Evolutionary conservation across 148 eudicot genomes (phyloP), one percentile per base, ranked within the genome.

Genomic region (Beta vulgaris): DNA sequence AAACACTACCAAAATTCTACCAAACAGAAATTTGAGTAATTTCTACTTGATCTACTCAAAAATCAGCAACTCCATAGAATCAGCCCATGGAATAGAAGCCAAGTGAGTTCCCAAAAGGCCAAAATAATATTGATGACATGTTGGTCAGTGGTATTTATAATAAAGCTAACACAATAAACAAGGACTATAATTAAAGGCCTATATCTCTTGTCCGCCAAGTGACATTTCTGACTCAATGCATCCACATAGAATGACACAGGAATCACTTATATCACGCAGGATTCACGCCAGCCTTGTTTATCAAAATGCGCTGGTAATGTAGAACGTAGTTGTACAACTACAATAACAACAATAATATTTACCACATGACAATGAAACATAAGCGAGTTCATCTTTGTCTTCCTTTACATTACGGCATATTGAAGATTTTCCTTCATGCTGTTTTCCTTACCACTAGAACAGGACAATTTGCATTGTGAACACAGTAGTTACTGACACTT

Each of bases 401-500:
- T 25, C 16, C 62, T 58, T 25, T 58, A 58, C 16, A 25, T 26
- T 9, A 19, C 62, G 25, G 62, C 62, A 58, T 5, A 2, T 58
- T 68, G 66, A 23, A 12, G 21, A 18, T 11, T 28, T 64, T n/a
- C 36, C 19, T 54, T 76, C 83, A 76, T 23, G 21, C 73, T 13
- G 80, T 53, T 60, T 73, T 64, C 68, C 61, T 75, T 43, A 79
- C 79, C 40, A 82, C 77, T 58, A 82, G 82, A 40, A 82, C 85
- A 26, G 85, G 82, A 40, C 82, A 82, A 40, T 49, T 78, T 26
- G 85, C 85, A 59, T 78, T 36, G 19, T 76, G 63, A 55, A 75
- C 74, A 51, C 82, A 78, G 57, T 82, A 72, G 76, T 72, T 68
- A 77, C 82, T 82, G 58, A 82, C 82, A 61, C 80, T 79, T 70